Base-by-base conservation (phyloP, 768 basidiomycete species). In the Pisolithus microcarpus region DNA sequence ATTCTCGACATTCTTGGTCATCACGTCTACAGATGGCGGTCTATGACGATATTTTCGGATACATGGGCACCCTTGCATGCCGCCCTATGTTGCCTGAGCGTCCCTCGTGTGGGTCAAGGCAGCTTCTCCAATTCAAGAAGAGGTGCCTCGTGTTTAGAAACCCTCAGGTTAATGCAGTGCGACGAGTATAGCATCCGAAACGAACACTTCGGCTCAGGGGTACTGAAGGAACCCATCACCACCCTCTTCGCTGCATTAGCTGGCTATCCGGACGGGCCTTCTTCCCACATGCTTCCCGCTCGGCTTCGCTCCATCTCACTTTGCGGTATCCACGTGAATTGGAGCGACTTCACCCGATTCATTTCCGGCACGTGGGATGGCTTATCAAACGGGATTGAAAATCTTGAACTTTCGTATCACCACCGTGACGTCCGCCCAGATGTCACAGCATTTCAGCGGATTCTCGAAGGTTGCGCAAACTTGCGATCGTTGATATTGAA, bases 61-160 rank as follows among this genome's bases (percentile, higher is more conserved):
- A 71, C 75, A 7, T 81, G 74, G 74, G 69, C 72, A n/a, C 80
- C 80, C 13, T 78, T 84, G 78, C 71, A 75, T 55, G 61, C 69
- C 44, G 80, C 77, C 10, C 68, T 84, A 16, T 56, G 61, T 23
- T 61, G 66, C 9, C 71, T 83, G 34, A 76, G 78, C 54, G 64
- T 67, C 7, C 48, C 56, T 13, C 48, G 55, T 61, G 30, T 57
- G 62, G 15, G 43, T 54, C 26, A 71, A 73, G 38, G 74, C 75
- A 8, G 49, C 53, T 40, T 38, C 58, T 34, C 72, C 73, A 7
- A 30, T 46, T 18, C 53, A 60, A 47, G 40, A 43, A 13, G 18
- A 16, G 46, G 43, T 46, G 58, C 52, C 9, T 55, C 62, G 7
- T 58, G 58, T 19, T 72, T 81, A 38, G 75, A 80, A 60, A 74